Conservation (phyloP, 768 basidiomycete species). For the Boletus edulis region DNA sequence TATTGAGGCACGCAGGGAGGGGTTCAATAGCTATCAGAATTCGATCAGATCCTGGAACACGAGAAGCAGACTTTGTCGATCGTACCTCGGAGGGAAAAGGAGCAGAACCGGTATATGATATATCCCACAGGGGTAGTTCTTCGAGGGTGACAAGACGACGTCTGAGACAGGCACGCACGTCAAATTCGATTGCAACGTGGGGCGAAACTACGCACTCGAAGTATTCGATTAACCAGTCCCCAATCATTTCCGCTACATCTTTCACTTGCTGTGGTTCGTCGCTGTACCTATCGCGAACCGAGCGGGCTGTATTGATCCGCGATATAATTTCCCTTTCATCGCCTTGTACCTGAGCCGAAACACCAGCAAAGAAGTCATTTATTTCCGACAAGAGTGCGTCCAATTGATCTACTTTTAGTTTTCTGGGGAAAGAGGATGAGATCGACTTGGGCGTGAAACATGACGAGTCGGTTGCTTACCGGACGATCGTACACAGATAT, state of each 20-base stretch:
- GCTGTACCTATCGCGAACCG: constrained; percentile 17
- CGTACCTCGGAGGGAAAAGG: constrained; percentile 69
- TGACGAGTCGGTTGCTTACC: constrained; percentile 34
- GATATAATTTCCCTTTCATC: constrained; percentile 35
- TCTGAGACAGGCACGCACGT: constrained; percentile 30
- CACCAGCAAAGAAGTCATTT: constrained; percentile 35
- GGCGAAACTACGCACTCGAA: constrained; percentile 40
- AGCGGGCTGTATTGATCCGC: constrained; percentile 20
- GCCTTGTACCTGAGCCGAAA: constrained; percentile 32
- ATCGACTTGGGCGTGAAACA: constrained; percentile 14
- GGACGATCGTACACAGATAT: constrained; percentile 45
- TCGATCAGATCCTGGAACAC: not conserved
- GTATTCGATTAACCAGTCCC: constrained; percentile 51
- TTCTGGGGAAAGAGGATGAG: constrained; percentile 28
- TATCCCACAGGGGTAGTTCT: constrained; percentile 54
- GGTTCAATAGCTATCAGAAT: constrained; percentile 57
- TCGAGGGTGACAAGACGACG: constrained; percentile 46
- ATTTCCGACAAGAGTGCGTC: constrained; percentile 40
- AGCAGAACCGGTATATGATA: constrained; percentile 69
- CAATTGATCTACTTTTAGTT: constrained; percentile 37
- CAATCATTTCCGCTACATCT: constrained; percentile 31
- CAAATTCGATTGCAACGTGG: not conserved
- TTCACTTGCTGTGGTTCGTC: constrained; percentile 14
- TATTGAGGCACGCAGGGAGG: constrained; percentile 60
- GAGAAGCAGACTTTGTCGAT: not conserved